A percentile compares a stretch with the other conserved stretches of the same genome.
Evolutionary conservation across 805 yeast species (phyloP).

Genomic region (Metschnikowia sp.): DNA sequence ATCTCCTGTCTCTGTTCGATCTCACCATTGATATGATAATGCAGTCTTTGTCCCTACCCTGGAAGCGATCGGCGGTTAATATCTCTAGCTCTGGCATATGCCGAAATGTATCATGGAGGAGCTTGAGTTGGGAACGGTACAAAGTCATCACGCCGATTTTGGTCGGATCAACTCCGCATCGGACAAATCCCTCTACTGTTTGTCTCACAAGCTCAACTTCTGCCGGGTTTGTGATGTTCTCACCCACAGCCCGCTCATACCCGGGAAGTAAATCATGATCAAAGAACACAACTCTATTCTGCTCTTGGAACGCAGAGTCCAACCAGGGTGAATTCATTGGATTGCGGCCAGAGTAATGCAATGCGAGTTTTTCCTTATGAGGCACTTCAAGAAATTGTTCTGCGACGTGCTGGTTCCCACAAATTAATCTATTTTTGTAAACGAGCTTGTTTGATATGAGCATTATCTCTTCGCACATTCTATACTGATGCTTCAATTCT

Average conservation of each 20-base stretch:
- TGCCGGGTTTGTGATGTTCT: constrained; percentile 65
- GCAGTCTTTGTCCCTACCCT: constrained; percentile 93
- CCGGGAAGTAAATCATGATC: constrained; percentile 73
- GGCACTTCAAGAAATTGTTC: constrained; percentile 54
- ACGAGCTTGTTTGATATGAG: constrained; percentile 72
- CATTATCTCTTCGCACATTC: constrained; percentile 93
- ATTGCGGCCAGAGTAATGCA: constrained; percentile 1
- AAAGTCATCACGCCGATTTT: constrained; percentile 86
- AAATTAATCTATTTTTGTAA: constrained; percentile 69
- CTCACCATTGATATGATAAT: constrained; percentile 86
- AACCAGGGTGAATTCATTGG: constrained; percentile 47
- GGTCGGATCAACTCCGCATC: constrained; percentile 55
- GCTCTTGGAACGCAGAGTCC: constrained; percentile 48
- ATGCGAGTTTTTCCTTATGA: constrained; percentile 23
- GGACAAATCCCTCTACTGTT: constrained; percentile 54
- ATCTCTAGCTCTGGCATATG: constrained; percentile 56
- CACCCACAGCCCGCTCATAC: constrained; percentile 53
- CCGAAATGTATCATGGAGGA: constrained; percentile 26
- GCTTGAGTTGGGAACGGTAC: constrained; percentile 68
- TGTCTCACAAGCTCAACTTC: constrained; percentile 69
- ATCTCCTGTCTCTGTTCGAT: constrained; percentile 59
- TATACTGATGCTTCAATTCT: constrained; percentile 76
- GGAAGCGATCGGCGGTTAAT: constrained; percentile 92
- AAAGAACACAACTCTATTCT: constrained; percentile 66
- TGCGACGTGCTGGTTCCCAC: constrained; percentile 69